Base-by-base conservation (phyloP, 108 stramenopile genomes). In the Phaeodactylum tricornutum region DNA sequence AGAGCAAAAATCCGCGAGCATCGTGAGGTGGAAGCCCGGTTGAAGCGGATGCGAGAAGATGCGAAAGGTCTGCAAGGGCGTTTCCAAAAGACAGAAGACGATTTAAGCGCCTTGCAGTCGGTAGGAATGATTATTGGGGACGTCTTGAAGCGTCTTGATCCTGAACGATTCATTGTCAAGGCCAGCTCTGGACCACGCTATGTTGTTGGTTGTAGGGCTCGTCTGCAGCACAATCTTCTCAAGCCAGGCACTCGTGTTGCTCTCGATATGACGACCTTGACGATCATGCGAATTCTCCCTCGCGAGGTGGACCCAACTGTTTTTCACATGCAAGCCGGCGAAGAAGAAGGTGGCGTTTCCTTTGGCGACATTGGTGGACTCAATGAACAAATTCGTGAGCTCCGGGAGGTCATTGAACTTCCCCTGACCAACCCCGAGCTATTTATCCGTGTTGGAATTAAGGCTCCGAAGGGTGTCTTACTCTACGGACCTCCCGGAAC, bases 231-330 rank as follows among this genome's bases (percentile, higher is more conserved):
- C 55, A 65, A 69, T 21, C 89, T 79, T 44, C 71, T 99, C 34
- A 91, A 90, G 71, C 81, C 94, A 11, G 96, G 98, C 31, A 94
- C 92, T n/a, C 70, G 98, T 7, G 96, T 97, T 4, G 86, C 94
- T 2, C 64, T 99, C 47, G 96, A 99, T 64, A 96, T 96, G 95
- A 97, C 95, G n/a, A 99, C 96, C n/a, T 62, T 99, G 39, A 99
- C 98, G 28, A 97, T 99, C 60, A 99, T 99, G 98, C 70, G 95
- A 40, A 67, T 92, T 21, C 66, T 99, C 44, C 98, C 98, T 7
- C 72, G 98, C 33, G 95, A 99, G 62, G 98, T 98, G 22, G 98
- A 99, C 53, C 98, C 96, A 4, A 95, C 93, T 23, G 98, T 99
- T 29, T 99, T 92, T 71, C 90, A 94, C 68, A 99, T 99, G 98